Evolutionary conservation across 768 basidiomycete species (phyloP).

Genomic region (Lentinula detonsa): DNA sequence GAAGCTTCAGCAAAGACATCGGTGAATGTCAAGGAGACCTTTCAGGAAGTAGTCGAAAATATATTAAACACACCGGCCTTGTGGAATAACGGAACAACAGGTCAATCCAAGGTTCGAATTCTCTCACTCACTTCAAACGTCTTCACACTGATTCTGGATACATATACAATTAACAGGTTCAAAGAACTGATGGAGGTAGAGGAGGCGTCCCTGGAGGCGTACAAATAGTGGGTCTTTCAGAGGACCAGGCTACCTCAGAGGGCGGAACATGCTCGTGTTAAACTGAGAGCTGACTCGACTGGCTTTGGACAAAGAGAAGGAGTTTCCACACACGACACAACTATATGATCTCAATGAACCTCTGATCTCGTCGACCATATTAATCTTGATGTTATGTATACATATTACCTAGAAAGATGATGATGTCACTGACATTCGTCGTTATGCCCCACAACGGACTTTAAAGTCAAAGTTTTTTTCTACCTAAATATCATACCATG

Average conservation of each 20-base stretch:
- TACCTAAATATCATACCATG: neutral
- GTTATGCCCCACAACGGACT: no score
- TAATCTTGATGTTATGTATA: no score
- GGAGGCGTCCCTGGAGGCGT: conserved; percentile 48
- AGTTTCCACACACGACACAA: neutral
- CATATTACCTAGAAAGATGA: no score
- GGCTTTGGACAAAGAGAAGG: neutral
- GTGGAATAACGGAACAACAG: conserved; percentile 43
- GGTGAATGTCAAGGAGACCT: conserved; percentile 65
- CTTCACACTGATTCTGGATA: neutral
- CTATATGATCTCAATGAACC: no score
- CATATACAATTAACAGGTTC: conserved; percentile 8
- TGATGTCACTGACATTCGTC: no score
- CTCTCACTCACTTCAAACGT: neutral
- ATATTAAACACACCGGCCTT: conserved; percentile 82
- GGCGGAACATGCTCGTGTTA: conserved; percentile 25
- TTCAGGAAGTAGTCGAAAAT: conserved; percentile 21
- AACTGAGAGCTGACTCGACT: neutral
- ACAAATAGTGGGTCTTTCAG: conserved; percentile 34
- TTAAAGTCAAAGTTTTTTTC: no score
- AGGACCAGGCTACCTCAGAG: conserved; percentile 11
- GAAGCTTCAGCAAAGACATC: conserved; percentile 94
- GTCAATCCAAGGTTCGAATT: conserved; percentile 9
- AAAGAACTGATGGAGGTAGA: conserved; percentile 31
- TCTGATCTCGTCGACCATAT: no score